Evolutionary conservation across 208 protist species (phyloP), one percentile per base, ranked within the genome.

Genomic region (Naegleria gruberi): DNA sequence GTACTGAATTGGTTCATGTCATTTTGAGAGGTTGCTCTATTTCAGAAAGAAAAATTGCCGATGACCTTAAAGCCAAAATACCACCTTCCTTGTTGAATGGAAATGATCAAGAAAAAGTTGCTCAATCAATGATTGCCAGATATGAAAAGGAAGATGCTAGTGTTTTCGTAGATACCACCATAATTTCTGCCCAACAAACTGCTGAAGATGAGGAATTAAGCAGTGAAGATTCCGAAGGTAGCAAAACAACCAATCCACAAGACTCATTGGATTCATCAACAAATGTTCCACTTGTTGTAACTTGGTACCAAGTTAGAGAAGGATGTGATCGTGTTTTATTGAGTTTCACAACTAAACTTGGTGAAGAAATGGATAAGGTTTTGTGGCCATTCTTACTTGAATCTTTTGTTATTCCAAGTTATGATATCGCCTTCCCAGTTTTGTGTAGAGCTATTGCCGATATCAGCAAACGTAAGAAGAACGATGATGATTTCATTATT

Each of bases 401-500:
- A 43, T 46, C 26, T 12, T 46, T 89, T 34, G 23, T 77, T 34
- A 4, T 15, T 19, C 6, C 3, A 26, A 3, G n/a, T 12, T 42
- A 46, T 37, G 51, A 47, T 4, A 40, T 3, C 0, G 30, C 86
- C 34, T 43, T 89, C 19, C 5, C 37, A 26, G 57, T 89, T 30
- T n/a, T 89, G 12, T 73, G 51, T 37, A 73, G 57, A 45, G 5
- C 17, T 30, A n/a, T 77, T 34, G 30, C 86, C n/a, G 45, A 77
- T 46, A 45, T 89, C 30, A 34, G 45, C 5, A 89, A 89, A 45
- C 57, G 86, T 19, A 89, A 89, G 26, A 77, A 89, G 40, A 43
- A 89, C 19, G 86, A 89, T 45, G 45, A 73, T 37, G 47, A 89
- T 89, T 89, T 77, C 37, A 89, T 89, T 12, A 89, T 89, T 89